Evolutionary conservation across 2,329 filamentous ascomycete species (phyloP).

Genomic region (Talaromyces sp.): DNA sequence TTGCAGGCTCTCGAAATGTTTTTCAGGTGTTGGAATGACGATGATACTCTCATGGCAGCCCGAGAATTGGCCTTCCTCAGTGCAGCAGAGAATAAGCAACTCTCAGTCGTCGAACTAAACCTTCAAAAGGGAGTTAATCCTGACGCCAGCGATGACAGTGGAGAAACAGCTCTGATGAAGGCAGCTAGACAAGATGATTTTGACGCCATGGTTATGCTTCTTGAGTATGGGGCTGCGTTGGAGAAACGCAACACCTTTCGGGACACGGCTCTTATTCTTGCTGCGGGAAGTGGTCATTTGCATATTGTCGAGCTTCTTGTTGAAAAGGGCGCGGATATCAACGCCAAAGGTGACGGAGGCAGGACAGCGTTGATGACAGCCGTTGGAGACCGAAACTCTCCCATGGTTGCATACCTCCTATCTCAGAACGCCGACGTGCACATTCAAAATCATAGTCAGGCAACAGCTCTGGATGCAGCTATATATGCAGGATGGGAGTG

Average conservation of each 20-base stretch:
- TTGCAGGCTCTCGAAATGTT: background rate
- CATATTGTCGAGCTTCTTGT: conserved; percentile 16
- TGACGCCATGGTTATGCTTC: background rate
- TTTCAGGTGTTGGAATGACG: background rate
- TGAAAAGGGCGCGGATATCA: conserved; percentile 14
- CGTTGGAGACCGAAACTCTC: background rate
- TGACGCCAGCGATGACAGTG: background rate
- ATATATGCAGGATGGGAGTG: background rate
- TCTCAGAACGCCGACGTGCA: background rate
- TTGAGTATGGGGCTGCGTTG: background rate
- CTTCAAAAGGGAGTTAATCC: background rate
- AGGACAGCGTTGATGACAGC: conserved; percentile 5
- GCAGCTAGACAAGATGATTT: background rate
- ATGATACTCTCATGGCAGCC: background rate
- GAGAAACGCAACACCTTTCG: background rate
- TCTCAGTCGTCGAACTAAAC: background rate
- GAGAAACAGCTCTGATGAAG: conserved; percentile 2
- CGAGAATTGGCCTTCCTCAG: background rate
- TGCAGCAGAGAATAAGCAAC: background rate
- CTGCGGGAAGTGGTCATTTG: background rate
- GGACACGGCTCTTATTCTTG: background rate
- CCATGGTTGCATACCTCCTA: conserved; percentile 2
- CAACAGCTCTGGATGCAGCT: conserved; percentile 3
- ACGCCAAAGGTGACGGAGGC: conserved; percentile 5
- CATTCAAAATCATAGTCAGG: background rate